Evolutionary conservation across 2,329 filamentous ascomycete species (phyloP), one percentile per base, ranked within the genome.

Genomic region (Phaeophleospora eucalypticola): DNA sequence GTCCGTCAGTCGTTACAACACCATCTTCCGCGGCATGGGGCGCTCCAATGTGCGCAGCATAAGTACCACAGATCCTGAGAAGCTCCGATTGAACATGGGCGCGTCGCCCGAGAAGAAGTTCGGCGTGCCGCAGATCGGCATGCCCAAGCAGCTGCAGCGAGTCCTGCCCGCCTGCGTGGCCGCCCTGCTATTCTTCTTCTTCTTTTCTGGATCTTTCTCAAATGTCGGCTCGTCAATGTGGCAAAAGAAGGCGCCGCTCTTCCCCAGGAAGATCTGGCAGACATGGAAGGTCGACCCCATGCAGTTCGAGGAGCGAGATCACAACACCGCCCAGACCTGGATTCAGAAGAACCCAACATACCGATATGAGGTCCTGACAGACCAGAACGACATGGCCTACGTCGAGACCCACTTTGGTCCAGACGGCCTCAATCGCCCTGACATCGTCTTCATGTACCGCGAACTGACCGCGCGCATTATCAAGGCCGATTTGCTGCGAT

Each of bases 241-340:
- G 41, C 60, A 65, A 38, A 20, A 43, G 21, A 46, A 54, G 49
- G 36, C 51, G 52, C 45, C 48, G 42, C 62, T 44, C 57, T 87
- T 82, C 57, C 84, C 76, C 4, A 74, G 75, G 45, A 88, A 87
- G 66, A 84, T 88, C 55, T 88, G 84, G 84, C 84, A 88, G 65
- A 84, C 81, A 0, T 88, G 84, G 84, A 88, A 87, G 64, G 77
- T 83, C 20, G 77, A 83, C 51, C 81, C 84, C 2, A 70, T 86
- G 27, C 71, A 73, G 2, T 86, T 87, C 59, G 83, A 85, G 52
- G 75, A 81, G 58, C 74, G 79, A 43, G 82, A 87, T 58, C 69
- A 78, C 24, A 67, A 73, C 18, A 73, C 73, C 0, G 83, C 84
- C 8, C 75, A 76, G 54, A 82, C 82, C 1, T 88, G 84, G 84